Conservation (phyloP, 2,329 filamentous ascomycete species). For the Esteya vermicola region DNA sequence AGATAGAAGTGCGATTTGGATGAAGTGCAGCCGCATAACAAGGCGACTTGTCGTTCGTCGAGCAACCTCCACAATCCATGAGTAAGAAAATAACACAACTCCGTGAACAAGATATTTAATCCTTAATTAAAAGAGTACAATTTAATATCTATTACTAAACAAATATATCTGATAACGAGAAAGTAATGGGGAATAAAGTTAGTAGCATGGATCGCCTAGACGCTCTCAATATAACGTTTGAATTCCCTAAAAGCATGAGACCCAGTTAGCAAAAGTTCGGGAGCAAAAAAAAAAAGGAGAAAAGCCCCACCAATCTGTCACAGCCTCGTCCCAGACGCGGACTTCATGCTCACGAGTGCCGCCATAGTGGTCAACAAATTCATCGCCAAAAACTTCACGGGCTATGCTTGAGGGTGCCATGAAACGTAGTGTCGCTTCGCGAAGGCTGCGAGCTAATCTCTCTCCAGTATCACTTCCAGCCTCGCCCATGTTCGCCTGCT, state of each 20-base stretch:
- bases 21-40: not conserved
- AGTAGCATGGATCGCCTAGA: too few relatives aligned
- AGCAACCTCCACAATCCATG: too few relatives aligned
- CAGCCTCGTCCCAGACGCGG: slow-evolving; percentile 82
- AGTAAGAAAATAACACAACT: too few relatives aligned
- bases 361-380: slow-evolving; percentile 90
- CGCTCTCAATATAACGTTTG: slow-evolving; percentile 66
- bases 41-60: too few relatives aligned
- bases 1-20: too few relatives aligned
- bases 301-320: slow-evolving; percentile 77
- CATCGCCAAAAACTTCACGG: slow-evolving; percentile 85
- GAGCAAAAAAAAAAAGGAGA: not conserved
- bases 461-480: slow-evolving; percentile 55
- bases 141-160: too few relatives aligned
- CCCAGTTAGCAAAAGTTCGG: not conserved
- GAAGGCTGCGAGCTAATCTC: slow-evolving; percentile 69
- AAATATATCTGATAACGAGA: too few relatives aligned
- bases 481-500: slow-evolving; percentile 70
- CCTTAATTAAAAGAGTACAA: too few relatives aligned
- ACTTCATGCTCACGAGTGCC: slow-evolving; percentile 89
- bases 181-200: too few relatives aligned
- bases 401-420: slow-evolving; percentile 68
- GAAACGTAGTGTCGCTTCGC: slow-evolving; percentile 72
- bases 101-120: too few relatives aligned
- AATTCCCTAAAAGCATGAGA: slow-evolving; percentile 53